Evolutionary conservation across 805 yeast species (phyloP).

Genomic region (Isabelozyma heimii): DNA sequence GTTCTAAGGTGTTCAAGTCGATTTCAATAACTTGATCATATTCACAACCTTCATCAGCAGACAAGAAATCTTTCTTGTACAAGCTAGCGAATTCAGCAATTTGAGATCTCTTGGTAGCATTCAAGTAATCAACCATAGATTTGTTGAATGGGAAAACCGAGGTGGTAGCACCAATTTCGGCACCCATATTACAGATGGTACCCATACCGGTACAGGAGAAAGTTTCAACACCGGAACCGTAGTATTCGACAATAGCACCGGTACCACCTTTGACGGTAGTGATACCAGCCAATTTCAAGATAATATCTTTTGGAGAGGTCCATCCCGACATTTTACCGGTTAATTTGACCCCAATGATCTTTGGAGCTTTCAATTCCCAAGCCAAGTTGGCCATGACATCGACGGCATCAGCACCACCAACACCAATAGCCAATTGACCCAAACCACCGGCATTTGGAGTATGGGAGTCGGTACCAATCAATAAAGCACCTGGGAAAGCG

Average conservation of each 20-base stretch:
- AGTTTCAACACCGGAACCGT: slow-evolving; percentile 90
- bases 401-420: slow-evolving; percentile 99
- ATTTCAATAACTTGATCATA: slow-evolving; percentile 93
- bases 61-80: slow-evolving; percentile 61
- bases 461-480: slow-evolving; percentile 96
- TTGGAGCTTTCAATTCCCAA: slow-evolving; percentile 98
- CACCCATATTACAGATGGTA: slow-evolving; percentile 99
- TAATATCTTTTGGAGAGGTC: slow-evolving; percentile 97
- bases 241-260: slow-evolving; percentile 93
- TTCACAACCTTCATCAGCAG: slow-evolving; percentile 90
- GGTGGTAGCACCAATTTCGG: slow-evolving; percentile 98
- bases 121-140: slow-evolving; percentile 81
- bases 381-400: slow-evolving; percentile 93
- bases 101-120: slow-evolving; percentile 81
- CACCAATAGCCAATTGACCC: slow-evolving; percentile 97
- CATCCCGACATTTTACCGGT: slow-evolving; percentile 92
- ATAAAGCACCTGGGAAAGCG: slow-evolving; percentile 95
- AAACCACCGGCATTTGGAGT: slow-evolving; percentile 99
- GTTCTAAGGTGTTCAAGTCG: slow-evolving; percentile 86
- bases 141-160: slow-evolving; percentile 96
- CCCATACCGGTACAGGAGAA: slow-evolving; percentile 99
- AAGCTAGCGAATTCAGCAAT: slow-evolving; percentile 78
- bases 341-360: slow-evolving; percentile 89
- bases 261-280: slow-evolving; percentile 98
- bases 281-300: slow-evolving; percentile 88